Base-by-base conservation (phyloP, 2,329 filamentous ascomycete species). In the Pseudogymnoascus sp. region DNA sequence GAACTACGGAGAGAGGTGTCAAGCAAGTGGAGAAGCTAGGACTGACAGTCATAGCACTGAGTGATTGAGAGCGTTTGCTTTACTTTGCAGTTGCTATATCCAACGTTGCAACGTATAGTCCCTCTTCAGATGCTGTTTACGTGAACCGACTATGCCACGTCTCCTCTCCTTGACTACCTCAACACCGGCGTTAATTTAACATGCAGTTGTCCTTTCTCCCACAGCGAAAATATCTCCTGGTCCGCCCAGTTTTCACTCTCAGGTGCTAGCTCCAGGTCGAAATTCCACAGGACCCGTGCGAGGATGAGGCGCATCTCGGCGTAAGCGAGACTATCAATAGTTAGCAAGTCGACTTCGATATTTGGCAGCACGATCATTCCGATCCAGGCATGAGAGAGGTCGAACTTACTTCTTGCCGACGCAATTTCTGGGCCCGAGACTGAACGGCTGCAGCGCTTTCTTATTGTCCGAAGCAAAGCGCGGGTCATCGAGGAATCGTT, bases 401-500 rank as follows among this genome's bases (percentile, higher is more conserved):
- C 6, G 33, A 36, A 62, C 61, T 62, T 36, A 66, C 63, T 57
- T 65, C 28, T 43, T 59, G 8, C 64, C 65, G 12, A 66, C 35
- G 33, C 65, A 67, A 38, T 61, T 63, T 37, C 65, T 57, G 2
- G 63, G 61, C 1, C 65, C 65, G 7, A 62, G 5, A 12, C 38
- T 58, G 25, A 65, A 67, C 9, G 65, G 64, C n/a, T 64, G 58
- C 2, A 61, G 12, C 6, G 60, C 64, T 5, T 43, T 47, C 37
- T 59, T 43, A 16, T 60, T 61, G 37, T 67, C 63, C n/a, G 62
- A 20, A 9, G 37, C 57, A 57, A 61, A 65, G 11, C 58, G 54
- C 6, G 57, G 12, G 2, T 38, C 54, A 2, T 28, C 35, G 63
- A 47, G 75, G 74, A 75, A 77, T 0, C 75, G 66, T 22, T 68